Conservation (phyloP, 176 grass and related monocot species). For the Hyparrhenia diplandra region DNA sequence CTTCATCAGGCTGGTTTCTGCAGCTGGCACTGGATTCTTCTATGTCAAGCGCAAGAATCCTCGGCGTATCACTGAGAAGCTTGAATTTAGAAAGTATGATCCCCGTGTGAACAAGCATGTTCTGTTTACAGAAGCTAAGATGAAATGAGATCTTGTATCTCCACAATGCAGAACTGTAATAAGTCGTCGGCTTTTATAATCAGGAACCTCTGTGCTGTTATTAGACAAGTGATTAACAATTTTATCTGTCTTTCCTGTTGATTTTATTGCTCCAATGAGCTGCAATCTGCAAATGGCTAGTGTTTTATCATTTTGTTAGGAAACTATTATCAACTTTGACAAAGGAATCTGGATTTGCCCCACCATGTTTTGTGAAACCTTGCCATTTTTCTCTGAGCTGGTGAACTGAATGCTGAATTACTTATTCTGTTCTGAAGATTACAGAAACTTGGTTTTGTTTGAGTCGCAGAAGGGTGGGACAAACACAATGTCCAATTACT, state of each 20-base stretch:
- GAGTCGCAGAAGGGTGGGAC: no score
- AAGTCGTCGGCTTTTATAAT: not conserved
- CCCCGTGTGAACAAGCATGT: constrained; percentile 28
- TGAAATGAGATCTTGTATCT: constrained; percentile 3
- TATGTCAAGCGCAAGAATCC: constrained; percentile 31
- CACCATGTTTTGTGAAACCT: not conserved
- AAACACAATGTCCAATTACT: no score
- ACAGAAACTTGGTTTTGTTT: not conserved
- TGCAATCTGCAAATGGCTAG: not conserved
- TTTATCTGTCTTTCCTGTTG: not conserved
- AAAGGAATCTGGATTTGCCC: not conserved
- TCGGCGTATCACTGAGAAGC: constrained; percentile 29
- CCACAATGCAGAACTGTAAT: not conserved
- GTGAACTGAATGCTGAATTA: not conserved
- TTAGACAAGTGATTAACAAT: not conserved
- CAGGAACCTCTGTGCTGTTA: not conserved
- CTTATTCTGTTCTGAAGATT: not conserved
- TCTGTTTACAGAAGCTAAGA: constrained; percentile 29
- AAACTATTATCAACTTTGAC: not conserved
- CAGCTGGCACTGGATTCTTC: constrained; percentile 27
- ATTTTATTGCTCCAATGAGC: not conserved
- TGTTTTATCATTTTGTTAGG: not conserved
- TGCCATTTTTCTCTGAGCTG: not conserved
- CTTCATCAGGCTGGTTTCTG: constrained; percentile 28
- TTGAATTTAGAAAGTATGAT: constrained; percentile 23